Evolutionary conservation across 352 stramenopile genomes (phyloP).

Genomic region (Pythium coloratum): DNA sequence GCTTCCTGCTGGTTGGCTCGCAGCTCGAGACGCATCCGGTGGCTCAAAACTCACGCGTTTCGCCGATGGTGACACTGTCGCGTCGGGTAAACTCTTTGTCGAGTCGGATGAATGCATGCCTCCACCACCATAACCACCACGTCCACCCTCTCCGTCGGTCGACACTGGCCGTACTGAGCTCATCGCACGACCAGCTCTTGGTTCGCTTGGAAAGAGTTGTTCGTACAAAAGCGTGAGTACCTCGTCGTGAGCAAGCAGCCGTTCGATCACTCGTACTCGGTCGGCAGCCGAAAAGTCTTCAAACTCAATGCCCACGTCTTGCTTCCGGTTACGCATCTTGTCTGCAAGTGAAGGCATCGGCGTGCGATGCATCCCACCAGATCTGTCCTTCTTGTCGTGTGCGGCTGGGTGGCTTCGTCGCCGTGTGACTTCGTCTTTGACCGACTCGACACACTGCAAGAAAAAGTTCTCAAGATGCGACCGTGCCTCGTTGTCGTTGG

Average conservation of each 20-base stretch:
- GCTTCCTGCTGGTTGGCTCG: conserved; percentile 25
- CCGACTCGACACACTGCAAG: conserved; percentile 75
- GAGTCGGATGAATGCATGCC: conserved; percentile 21
- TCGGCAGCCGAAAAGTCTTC: conserved; percentile 72
- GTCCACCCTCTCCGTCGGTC: conserved; percentile 9
- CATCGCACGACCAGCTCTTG: not conserved
- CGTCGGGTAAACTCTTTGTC: conserved; percentile 25
- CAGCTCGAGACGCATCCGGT: not conserved
- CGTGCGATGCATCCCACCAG: not conserved
- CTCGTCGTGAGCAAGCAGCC: conserved; percentile 76
- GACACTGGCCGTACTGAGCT: conserved; percentile 13
- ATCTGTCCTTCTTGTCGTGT: conserved; percentile 24
- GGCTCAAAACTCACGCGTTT: conserved; percentile 24
- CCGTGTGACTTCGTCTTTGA: conserved; percentile 73
- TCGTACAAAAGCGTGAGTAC: conserved; percentile 75
- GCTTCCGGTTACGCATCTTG: conserved; percentile 33
- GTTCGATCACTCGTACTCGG: conserved; percentile 72
- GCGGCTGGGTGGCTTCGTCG: conserved; percentile 31
- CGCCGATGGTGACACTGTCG: not conserved
- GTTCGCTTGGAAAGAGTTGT: conserved; percentile 59
- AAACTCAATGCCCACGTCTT: conserved; percentile 43
- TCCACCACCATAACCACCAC: not conserved
- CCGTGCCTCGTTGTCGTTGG: conserved; percentile 34
- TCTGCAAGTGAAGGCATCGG: conserved; percentile 25
- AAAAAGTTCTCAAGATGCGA: conserved; percentile 77